These are phyloP conservation scores for Auricularia auricula-judae DNA, from an alignment of 768 basidiomycete genomes.

Conservation along the genomic window DNA sequence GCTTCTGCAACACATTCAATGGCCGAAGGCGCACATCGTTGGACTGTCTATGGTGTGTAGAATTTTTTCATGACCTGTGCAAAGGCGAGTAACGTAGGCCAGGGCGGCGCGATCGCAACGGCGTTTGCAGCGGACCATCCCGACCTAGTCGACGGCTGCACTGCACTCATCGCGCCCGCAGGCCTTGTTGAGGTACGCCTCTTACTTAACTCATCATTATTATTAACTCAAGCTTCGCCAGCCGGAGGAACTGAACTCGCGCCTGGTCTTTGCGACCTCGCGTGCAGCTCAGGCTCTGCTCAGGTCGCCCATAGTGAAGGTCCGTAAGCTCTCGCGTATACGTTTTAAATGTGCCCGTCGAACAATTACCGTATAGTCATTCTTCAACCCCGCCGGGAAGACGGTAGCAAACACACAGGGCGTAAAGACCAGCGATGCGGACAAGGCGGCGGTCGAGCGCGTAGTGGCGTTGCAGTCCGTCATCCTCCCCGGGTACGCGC, in stretches of 20 bases:
- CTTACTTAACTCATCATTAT: conserved; percentile 11
- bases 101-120: conserved; percentile 68
- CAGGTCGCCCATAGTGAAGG: background rate
- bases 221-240: background rate
- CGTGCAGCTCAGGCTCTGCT: background rate
- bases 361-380: background rate
- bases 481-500: conserved; percentile 9
- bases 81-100: background rate
- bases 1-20: conserved; percentile 66
- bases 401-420: background rate
- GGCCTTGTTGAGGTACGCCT: conserved; percentile 41
- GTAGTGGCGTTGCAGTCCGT: conserved; percentile 5
- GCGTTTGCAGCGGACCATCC: conserved; percentile 66
- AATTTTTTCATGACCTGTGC: background rate
- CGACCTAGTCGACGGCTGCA: conserved; percentile 50
- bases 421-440: background rate
- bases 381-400: background rate
- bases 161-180: conserved; percentile 59
- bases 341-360: background rate
- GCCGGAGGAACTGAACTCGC: background rate
- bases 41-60: conserved; percentile 64
- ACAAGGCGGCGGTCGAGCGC: background rate
- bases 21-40: conserved; percentile 53
- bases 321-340: background rate
- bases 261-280: background rate